Evolutionary conservation across 179 eudicot genomes (phyloP).

Genomic region (Gypsophila paniculata): DNA sequence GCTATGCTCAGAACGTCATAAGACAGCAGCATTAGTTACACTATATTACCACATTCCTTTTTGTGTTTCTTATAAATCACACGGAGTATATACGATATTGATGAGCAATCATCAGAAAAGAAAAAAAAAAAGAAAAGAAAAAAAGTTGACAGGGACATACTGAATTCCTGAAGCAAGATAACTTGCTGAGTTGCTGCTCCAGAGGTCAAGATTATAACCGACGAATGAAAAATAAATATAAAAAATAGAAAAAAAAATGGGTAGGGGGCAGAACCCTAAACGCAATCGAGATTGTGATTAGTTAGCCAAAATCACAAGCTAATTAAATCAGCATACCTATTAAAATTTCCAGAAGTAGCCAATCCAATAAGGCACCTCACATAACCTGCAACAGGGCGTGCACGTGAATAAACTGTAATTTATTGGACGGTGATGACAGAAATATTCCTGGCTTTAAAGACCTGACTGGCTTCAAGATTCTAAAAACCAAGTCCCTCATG

Average conservation of each 20-base stretch:
- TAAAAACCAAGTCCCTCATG: neutral
- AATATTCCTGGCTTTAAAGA: conserved; percentile 13
- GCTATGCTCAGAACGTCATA: neutral
- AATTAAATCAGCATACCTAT: conserved; percentile 35
- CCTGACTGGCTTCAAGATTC: conserved; percentile 17
- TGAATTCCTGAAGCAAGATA: neutral
- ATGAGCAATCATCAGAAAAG: neutral
- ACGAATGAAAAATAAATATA: no score
- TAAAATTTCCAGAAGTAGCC: conserved; percentile 28
- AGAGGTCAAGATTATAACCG: neutral
- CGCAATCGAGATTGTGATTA: neutral
- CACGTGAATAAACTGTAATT: conserved; percentile 20
- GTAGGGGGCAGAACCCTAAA: neutral
- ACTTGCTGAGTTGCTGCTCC: neutral
- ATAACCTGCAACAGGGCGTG: conserved; percentile 41
- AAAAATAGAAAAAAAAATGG: no score
- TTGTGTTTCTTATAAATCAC: no score
- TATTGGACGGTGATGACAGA: conserved; percentile 9
- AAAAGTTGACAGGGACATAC: neutral
- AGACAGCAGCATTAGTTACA: neutral
- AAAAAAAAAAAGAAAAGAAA: neutral
- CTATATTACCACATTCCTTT: neutral
- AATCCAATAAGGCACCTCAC: conserved; percentile 31
- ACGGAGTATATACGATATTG: neutral
- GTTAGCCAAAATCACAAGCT: conserved; percentile 14